Conservation (phyloP, 2,329 filamentous ascomycete genomes). For the Hypoxylon sp. region DNA sequence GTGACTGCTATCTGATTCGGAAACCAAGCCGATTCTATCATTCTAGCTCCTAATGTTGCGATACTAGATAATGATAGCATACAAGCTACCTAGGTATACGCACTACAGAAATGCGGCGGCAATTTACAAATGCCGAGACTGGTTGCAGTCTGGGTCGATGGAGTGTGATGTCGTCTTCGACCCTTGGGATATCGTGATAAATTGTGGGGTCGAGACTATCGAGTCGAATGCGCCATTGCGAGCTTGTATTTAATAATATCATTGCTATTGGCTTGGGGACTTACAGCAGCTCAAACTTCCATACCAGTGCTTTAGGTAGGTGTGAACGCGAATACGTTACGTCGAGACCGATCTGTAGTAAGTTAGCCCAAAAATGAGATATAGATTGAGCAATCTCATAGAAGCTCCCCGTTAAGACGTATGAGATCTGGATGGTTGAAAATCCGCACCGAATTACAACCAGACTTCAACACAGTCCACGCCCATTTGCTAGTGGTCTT, state of each 20-base stretch:
- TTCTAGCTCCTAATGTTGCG: constrained; percentile 32
- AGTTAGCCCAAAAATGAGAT: not conserved
- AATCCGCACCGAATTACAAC: not conserved
- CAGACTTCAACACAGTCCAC: not conserved
- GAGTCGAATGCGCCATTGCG: constrained; percentile 13
- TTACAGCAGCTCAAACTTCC: not conserved
- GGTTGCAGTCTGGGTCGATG: constrained; percentile 17
- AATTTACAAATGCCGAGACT: constrained; percentile 24
- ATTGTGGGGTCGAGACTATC: constrained; percentile 31
- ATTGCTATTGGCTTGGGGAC: constrained; percentile 10
- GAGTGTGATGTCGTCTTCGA: constrained; percentile 40
- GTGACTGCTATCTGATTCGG: constrained; percentile 24
- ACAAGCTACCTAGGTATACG: not conserved
- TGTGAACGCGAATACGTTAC: not conserved
- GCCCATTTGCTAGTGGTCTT: constrained; percentile 34
- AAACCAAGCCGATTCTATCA: constrained; percentile 36
- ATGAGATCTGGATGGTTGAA: not conserved
- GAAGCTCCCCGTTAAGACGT: not conserved
- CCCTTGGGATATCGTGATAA: constrained; percentile 39
- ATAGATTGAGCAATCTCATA: not conserved
- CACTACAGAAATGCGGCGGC: constrained; percentile 4
- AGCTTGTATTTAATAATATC: constrained; percentile 15
- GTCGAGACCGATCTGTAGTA: not conserved
- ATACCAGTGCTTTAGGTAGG: not conserved
- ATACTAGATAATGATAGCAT: constrained; percentile 28